These are phyloP conservation scores for Alternaria sp. DNA, from an alignment of 2,329 filamentous ascomycete species.

Conservation along the genomic window DNA sequence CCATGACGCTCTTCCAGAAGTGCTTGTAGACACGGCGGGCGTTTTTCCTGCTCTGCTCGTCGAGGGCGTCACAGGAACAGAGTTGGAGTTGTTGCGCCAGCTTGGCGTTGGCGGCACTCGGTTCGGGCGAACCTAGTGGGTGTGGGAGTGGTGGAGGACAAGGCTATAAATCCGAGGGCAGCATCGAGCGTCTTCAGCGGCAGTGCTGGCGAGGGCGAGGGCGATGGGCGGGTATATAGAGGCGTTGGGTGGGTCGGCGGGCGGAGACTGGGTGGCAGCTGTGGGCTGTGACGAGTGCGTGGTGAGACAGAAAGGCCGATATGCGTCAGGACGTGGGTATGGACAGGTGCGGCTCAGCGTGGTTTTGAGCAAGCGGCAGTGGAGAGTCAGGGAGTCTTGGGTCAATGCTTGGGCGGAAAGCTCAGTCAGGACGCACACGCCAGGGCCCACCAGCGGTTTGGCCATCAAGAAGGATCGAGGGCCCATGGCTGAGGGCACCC, in stretches of 20 bases:
- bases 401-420: slow-evolving; percentile 30
- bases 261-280: neutral
- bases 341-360: slow-evolving; percentile 46
- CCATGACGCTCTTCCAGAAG: slow-evolving; percentile 51
- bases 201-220: neutral
- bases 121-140: slow-evolving; percentile 46
- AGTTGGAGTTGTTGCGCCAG: slow-evolving; percentile 49
- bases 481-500: slow-evolving; percentile 20
- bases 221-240: neutral
- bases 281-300: slow-evolving; percentile 21
- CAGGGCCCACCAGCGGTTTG: slow-evolving; percentile 25
- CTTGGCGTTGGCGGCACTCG: slow-evolving; percentile 46
- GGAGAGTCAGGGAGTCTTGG: slow-evolving; percentile 27
- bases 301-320: slow-evolving; percentile 33
- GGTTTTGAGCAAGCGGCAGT: slow-evolving; percentile 45
- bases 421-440: slow-evolving; percentile 29
- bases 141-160: slow-evolving; percentile 11
- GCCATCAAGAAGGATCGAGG: slow-evolving; percentile 12
- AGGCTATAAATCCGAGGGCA: slow-evolving; percentile 2
- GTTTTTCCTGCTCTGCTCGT: slow-evolving; percentile 44
- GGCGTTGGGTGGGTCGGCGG: too few relatives aligned
- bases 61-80: slow-evolving; percentile 46
- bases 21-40: slow-evolving; percentile 49
- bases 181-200: neutral
- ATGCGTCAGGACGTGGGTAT: slow-evolving; percentile 28